These are phyloP conservation scores for Zalaria sp. DNA, from an alignment of 2,329 filamentous ascomycete species.

Conservation along the genomic window DNA sequence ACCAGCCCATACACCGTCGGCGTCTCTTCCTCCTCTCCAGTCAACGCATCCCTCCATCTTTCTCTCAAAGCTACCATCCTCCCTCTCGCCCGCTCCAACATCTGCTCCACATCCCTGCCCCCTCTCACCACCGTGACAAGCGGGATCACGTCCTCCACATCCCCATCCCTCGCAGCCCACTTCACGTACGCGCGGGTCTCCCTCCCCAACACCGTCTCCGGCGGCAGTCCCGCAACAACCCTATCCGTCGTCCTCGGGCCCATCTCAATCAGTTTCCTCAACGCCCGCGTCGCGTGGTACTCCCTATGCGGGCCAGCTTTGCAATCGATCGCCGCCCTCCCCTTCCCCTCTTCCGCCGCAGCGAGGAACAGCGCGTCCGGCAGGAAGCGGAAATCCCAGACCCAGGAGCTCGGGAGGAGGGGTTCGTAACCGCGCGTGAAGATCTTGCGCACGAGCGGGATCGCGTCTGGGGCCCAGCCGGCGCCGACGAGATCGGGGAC, in stretches of 20 bases:
- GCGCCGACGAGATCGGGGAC: slow-evolving; percentile 21
- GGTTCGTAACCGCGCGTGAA: slow-evolving; percentile 43
- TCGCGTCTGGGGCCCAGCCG: slow-evolving; percentile 38
- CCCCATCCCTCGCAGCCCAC: slow-evolving; percentile 39
- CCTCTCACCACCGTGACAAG: slow-evolving; percentile 18
- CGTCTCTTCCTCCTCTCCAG: slow-evolving; percentile 8
- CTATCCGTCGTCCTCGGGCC: slow-evolving; percentile 39
- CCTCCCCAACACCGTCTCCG: slow-evolving; percentile 19
- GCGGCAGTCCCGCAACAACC: slow-evolving; percentile 21
- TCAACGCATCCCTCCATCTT: neutral
- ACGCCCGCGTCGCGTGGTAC: slow-evolving; percentile 34
- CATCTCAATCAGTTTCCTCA: slow-evolving; percentile 35
- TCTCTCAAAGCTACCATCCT: too few species aligned
- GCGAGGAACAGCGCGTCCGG: slow-evolving; percentile 35
- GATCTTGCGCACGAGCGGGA: slow-evolving; percentile 38
- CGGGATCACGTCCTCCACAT: slow-evolving; percentile 16
- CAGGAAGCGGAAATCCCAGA: slow-evolving; percentile 38
- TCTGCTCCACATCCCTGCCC: neutral
- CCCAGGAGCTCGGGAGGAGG: slow-evolving; percentile 37
- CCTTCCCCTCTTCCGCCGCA: neutral
- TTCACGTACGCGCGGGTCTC: slow-evolving; percentile 30
- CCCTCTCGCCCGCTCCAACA: neutral
- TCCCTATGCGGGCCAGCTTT: slow-evolving; percentile 28
- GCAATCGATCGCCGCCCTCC: neutral
- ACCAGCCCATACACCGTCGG: slow-evolving; percentile 42